Base-by-base conservation (phyloP, 257 asterid genomes). In the Lavandula angustifolia region DNA sequence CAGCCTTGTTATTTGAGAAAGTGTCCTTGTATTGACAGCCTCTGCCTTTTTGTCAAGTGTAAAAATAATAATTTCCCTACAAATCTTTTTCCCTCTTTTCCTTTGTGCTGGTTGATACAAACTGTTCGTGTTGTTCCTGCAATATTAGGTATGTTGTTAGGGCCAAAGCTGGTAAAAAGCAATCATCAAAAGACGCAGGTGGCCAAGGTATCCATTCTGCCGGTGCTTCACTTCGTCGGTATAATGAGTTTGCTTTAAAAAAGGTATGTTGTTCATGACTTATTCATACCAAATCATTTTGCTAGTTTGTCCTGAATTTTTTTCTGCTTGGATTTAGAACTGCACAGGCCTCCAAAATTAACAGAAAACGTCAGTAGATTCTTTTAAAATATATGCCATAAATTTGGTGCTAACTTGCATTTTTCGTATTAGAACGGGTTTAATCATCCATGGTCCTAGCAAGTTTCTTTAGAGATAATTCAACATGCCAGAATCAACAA, bases 161-260 rank as follows among this genome's bases (percentile, higher is more conserved):
- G 71, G 99, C 96, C 60, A 92, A 85, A 82, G 94, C 99, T 67
- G 99, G 99, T 68, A 92, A 84, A 79, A 84, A 83, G 78, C 99
- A 92, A 75, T 92, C 97, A 43, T 65, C 87, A 74, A 92, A 92
- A 78, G 99, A 92, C 62, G 96, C 83, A 32, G 86, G 99, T 75
- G 95, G 94, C 22, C 80, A 78, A 68, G 57, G 80, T 75, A 82
- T 78, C 46, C 99, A 92, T 80, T 92, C 99, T 72, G 99, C 99
- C 62, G 99, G 99, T 70, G 97, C 99, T 68, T 80, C 96, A 62
- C 96, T 92, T 69, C 95, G 99, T 62, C 94, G 99, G 7, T 81
- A 92, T 74, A 92, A 92, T 76, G 99, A 92, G 73, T 79, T 89
- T 58, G 97, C 81, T 67, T 86, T 92, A 14, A 89, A 89, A 72